Conservation (phyloP, 2,329 filamentous ascomycete species). For the Cordyceps tenuipes region DNA sequence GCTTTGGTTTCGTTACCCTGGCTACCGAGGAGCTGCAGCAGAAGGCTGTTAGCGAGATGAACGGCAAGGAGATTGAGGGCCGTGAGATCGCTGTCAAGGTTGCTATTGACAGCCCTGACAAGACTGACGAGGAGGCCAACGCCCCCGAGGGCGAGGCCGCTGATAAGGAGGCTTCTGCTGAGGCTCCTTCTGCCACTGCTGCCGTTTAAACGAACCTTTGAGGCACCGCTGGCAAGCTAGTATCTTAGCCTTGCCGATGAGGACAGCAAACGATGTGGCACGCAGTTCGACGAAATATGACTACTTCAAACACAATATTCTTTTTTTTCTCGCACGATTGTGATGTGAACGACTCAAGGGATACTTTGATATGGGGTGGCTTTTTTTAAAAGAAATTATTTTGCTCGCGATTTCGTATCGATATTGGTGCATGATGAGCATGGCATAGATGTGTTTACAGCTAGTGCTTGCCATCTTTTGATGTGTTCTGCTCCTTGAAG, state of each 20-base stretch:
- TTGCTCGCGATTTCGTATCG: constrained; percentile 11
- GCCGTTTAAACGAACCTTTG: constrained; percentile 21
- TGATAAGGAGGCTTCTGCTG: constrained; percentile 30
- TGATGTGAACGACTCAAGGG: constrained; percentile 3
- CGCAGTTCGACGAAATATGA: constrained; percentile 31
- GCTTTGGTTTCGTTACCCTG: constrained; percentile 96
- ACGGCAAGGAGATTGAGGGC: constrained; percentile 97
- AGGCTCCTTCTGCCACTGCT: constrained; percentile 21
- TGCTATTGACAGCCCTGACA: constrained; percentile 97
- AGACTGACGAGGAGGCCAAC: constrained; percentile 79
- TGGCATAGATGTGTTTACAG: constrained; percentile 2
- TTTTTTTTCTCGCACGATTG: neutral
- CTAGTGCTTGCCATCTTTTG: constrained; percentile 1
- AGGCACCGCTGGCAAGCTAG: constrained; percentile 10
- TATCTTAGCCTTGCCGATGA: constrained; percentile 15
- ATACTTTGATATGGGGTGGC: constrained; percentile 9
- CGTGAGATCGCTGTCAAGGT: constrained; percentile 99
- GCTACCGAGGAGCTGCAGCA: constrained; percentile 92
- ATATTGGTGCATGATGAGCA: constrained; percentile 9
- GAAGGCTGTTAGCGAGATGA: constrained; percentile 97
- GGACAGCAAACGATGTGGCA: constrained; percentile 31
- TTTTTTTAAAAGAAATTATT: constrained; percentile 13
- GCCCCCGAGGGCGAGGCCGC: constrained; percentile 37
- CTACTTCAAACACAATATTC: constrained; percentile 16
- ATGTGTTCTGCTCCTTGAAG: constrained; percentile 1